Percentiles rank a stretch among this genome's conserved stretches.
phyloP scores from a whole-genome alignment of 805 yeast species.

The Spathaspora hagerdaliae region DNA sequence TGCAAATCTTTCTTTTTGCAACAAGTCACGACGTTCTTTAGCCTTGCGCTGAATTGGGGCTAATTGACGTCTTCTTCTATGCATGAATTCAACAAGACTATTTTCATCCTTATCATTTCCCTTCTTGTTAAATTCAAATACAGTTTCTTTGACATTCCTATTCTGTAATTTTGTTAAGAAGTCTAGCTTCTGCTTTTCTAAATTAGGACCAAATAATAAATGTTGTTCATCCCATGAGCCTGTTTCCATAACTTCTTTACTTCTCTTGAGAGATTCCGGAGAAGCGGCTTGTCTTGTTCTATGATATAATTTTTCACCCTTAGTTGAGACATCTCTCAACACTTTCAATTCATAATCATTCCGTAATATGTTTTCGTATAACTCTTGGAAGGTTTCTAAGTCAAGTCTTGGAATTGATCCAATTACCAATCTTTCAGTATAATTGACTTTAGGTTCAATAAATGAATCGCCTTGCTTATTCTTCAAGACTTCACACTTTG shows the following conservation, averaged over 20 bases:
- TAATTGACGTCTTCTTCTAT: slow-evolving; percentile 76
- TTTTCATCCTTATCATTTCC: slow-evolving; percentile 48
- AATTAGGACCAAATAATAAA: slow-evolving; percentile 69
- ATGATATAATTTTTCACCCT: slow-evolving; percentile 85
- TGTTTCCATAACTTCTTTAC: slow-evolving; percentile 67
- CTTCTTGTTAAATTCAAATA: slow-evolving; percentile 73
- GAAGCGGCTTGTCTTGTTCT: slow-evolving; percentile 88
- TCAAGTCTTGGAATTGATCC: slow-evolving; percentile 77
- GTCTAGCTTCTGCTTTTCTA: slow-evolving; percentile 66
- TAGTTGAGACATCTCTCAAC: slow-evolving; percentile 65
- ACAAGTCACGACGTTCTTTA: slow-evolving; percentile 58
- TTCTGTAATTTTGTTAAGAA: slow-evolving; percentile 70
- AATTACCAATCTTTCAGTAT: slow-evolving; percentile 70
- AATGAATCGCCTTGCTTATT: slow-evolving; percentile 40
- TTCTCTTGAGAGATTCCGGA: slow-evolving; percentile 75
- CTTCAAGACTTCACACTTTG: slow-evolving; percentile 51
- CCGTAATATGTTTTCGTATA: slow-evolving; percentile 55
- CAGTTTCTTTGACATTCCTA: slow-evolving; percentile 79
- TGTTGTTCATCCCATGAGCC: slow-evolving; percentile 89
- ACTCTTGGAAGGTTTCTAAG: slow-evolving; percentile 70
- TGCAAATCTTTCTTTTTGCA: slow-evolving; percentile 70
- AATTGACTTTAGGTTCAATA: slow-evolving; percentile 59
- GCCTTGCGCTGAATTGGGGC: slow-evolving; percentile 85
- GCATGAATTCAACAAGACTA: slow-evolving; percentile 77
- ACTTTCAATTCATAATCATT: slow-evolving; percentile 66